Base-by-base conservation (phyloP, 2,329 filamentous ascomycete species). In the Pseudopyricularia cyperi region DNA sequence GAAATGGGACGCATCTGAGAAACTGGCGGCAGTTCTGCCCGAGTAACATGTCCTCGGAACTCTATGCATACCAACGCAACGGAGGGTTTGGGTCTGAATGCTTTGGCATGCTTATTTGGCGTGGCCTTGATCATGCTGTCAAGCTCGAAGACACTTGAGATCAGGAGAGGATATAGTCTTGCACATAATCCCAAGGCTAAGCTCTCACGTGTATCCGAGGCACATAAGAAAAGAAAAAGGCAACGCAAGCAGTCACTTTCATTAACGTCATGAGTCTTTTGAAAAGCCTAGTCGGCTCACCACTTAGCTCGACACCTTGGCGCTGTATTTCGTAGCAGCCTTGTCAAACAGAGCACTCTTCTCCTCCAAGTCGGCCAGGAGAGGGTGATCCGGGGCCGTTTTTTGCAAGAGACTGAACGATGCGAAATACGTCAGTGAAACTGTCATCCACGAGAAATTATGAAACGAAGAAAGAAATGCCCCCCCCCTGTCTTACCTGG, bases 321-420 rank as follows among this genome's bases (percentile, higher is more conserved):
- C 79, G 58, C 80, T 83, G 68, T 93, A 97, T 71, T 95, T 97
- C 26, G 80, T 75, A 19, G 87, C 87, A 12, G 90, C 90, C 61
- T 82, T 82, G 66, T 95, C 88, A 64, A 97, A 97, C 53, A 89
- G 69, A n/a, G 75, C 78, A 66, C 82, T 88, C 82, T 95, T 97
- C 69, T 89, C 87, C 61, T 82, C 76, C 59, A 95, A 69, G 60
- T 95, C 90, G 39, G 68, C 65, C 53, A 96, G 66, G 55, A 93
- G 73, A 33, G 79, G 70, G 66, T 96, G 89, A 51, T 83, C 69
- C 26, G 83, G 77, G 52, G 85, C 76, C 15, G 71, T 69, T 51
- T 74, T 76, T 66, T 78, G 70, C 32, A 85, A 68, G 26, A 71
- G 68, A 52, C 80, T 83, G 19, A 52, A 51, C 17, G 51, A 46